Base-by-base conservation (phyloP, 331 rosid genomes). In the Quercus lobata region DNA sequence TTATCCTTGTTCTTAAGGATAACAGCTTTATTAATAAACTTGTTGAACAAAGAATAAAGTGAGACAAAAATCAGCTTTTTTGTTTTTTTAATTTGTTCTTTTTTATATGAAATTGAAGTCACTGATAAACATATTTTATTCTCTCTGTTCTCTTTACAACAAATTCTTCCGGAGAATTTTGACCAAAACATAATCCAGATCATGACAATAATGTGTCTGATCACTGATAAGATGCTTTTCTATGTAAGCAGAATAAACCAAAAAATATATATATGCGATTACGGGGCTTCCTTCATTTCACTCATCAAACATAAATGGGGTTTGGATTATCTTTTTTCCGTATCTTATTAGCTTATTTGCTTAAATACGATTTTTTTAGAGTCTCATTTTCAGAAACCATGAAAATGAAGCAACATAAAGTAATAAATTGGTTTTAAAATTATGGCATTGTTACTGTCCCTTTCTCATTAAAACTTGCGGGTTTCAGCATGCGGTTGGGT, bases 401-500 rank as follows among this genome's bases (percentile, higher is more conserved):
- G 49, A 75, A 69, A 55, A 14, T 6, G 19, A 57, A 21, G 62
- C 5, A 21, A 57, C 63, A 21, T 21, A 7, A 35, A 35, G 44
- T 35, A 22, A 21, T 2, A 57, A 57, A 57, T 6, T 58, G 9
- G 65, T 22, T 58, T 58, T 22, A 7, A 21, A 8, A 63, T 68
- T 7, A 34, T 7, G 9, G 72, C 32, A 24, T 24, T 60, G 44
- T 24, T 60, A 60, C 15, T 58, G 16, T 32, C 49, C 35, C 15
- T 2, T 68, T 6, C 72, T 34, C 27, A 34, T 18, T 34, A 3
- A 17, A 2, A 34, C 11, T 15, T 27, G 17, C 72, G 72, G 76
- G 41, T 35, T 17, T 34, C 94, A 92, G 98, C 97, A 92, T 90
- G 98, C 98, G 76, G 98, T 92, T 71, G 98, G 98, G 78, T 94